Percentiles rank a stretch among this genome's conserved stretches.
Evolutionary conservation across 805 yeast genomes (phyloP).

Genomic region (Candida qinlingensis): DNA sequence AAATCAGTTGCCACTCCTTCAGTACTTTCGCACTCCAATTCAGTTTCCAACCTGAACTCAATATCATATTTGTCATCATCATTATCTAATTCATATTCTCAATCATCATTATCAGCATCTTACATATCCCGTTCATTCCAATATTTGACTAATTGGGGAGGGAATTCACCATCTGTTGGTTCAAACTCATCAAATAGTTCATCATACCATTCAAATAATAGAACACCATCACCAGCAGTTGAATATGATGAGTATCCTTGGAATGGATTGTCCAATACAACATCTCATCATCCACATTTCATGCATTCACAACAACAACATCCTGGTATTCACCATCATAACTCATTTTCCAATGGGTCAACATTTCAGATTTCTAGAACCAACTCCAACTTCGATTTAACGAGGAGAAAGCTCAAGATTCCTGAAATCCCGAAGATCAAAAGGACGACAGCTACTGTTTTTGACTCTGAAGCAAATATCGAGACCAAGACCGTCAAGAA

Average conservation of each 20-base stretch:
- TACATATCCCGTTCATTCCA: constrained; percentile 29
- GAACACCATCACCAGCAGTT: constrained; percentile 32
- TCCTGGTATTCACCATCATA: constrained; percentile 12
- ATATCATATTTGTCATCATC: constrained; percentile 34
- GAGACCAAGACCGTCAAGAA: constrained; percentile 7
- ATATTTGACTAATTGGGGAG: constrained; percentile 21
- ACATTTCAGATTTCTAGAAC: constrained; percentile 1
- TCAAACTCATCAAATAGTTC: constrained; percentile 25
- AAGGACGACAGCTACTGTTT: constrained; percentile 14
- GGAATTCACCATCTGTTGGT: constrained; percentile 15
- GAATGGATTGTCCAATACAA: constrained; percentile 11
- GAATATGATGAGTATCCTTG: constrained; percentile 40
- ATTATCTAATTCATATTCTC: constrained; percentile 28
- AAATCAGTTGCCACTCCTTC: constrained; percentile 26
- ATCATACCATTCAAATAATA: constrained; percentile 13
- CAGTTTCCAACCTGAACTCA: constrained; percentile 32
- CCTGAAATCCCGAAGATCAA: constrained; percentile 25
- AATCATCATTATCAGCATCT: constrained; percentile 19
- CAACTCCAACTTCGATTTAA: background rate
- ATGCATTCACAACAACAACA: background rate
- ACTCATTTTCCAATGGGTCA: constrained; percentile 15
- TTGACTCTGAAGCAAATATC: background rate
- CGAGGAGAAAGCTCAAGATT: constrained; percentile 22
- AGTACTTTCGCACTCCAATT: constrained; percentile 28
- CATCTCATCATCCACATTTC: constrained; percentile 1